Evolutionary conservation across 2,329 filamentous ascomycete species (phyloP), one percentile per base, ranked within the genome.

Genomic region (Sporothrix brasiliensis): DNA sequence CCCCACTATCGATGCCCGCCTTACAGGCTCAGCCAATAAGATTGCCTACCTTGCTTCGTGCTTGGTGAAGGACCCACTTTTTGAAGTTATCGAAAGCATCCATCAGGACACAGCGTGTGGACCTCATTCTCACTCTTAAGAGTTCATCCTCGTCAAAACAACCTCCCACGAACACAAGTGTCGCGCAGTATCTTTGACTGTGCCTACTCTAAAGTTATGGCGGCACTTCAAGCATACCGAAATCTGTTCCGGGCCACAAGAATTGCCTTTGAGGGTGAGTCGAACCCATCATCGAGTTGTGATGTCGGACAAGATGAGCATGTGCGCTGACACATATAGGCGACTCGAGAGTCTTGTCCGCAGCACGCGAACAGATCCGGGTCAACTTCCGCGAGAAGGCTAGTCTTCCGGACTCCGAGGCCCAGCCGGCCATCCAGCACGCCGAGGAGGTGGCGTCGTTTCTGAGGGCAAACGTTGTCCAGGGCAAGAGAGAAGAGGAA

Each of bases 391-490:
- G 89, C 68, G 82, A 85, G 69, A 91, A 92, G 75, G 85, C 88
- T 56, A 79, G 83, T 2, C 80, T 93, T 13, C 80, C 86, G 14
- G 87, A 88, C 70, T 82, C 89, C 14, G 87, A 89, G 71, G 83
- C 87, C 0, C 81, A 83, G 16, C 85, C 88, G 70, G 88, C 89
- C 11, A 88, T 99, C 72, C 82, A 89, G 74, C 89, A 97, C 76
- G 95, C 94, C 10, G 84, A 94, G 72, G 92, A 95, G 53, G 89
- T 98, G 3, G 92, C 94, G 2, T 85, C 86, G 73, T 90, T 98
- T 70, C 78, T 99, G 72, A 84, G 88, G 74, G 85, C 92, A 78
- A 98, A 98, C 76, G 84, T 99, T 3, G 94, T 99, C 3, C 95
- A 99, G 79, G 95, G 94, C 7, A 82, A 86, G 74, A 77, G 80